phyloP scores from a whole-genome alignment of 2,329 filamentous ascomycete species.

The Dothiorella sarmentorum region DNA sequence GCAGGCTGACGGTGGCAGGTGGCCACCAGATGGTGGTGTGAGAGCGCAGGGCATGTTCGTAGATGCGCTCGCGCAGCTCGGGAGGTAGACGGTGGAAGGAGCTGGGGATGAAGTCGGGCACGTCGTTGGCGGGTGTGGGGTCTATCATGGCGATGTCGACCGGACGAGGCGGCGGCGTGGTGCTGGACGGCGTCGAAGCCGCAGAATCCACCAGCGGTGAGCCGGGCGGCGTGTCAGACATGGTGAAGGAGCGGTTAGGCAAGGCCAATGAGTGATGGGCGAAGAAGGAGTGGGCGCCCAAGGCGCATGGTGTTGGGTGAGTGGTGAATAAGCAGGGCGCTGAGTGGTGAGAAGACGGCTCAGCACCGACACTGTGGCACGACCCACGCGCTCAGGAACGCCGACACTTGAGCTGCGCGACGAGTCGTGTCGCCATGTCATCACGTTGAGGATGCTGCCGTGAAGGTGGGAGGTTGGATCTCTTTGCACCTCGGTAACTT shows the following conservation, averaged over 20 bases:
- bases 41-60: conserved; percentile 31
- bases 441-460: too few species aligned
- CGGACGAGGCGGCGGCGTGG: not conserved
- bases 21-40: conserved; percentile 36
- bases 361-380: not conserved
- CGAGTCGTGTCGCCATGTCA: too few species aligned
- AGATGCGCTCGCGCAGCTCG: conserved; percentile 37
- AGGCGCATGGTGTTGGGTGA: not conserved
- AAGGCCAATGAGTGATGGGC: not conserved
- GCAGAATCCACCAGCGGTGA: not conserved
- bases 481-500: conserved; percentile 1
- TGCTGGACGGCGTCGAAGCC: not conserved
- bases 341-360: not conserved
- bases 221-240: conserved; percentile 1
- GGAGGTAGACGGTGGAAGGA: conserved; percentile 27
- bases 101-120: conserved; percentile 8
- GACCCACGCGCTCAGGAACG: not conserved
- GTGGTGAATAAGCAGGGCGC: conserved; percentile 8
- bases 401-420: not conserved
- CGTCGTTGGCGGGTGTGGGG: not conserved
- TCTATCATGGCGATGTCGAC: conserved; percentile 12
- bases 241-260: not conserved
- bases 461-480: too few species aligned
- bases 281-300: not conserved
- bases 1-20: conserved; percentile 19